A percentile compares a stretch with the other conserved stretches of the same genome.
Conservation (phyloP, 768 basidiomycete genomes). For the Pleurotus eryngii region DNA sequence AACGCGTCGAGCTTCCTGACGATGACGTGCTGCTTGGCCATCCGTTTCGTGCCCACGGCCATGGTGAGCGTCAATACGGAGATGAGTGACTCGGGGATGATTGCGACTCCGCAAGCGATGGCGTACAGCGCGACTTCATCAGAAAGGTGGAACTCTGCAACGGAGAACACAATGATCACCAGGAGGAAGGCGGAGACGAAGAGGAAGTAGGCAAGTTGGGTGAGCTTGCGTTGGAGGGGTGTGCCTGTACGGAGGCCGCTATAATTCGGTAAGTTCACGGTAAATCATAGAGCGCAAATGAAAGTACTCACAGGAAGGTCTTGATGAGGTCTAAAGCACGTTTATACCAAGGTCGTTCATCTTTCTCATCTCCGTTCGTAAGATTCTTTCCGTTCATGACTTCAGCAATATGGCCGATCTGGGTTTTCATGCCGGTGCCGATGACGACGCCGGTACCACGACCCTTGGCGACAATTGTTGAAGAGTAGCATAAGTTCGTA, state of each 20-base stretch:
- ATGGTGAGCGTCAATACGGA: constrained; percentile 12
- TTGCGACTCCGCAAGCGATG: constrained; percentile 10
- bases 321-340: constrained; percentile 20
- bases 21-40: constrained; percentile 45
- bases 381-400: constrained; percentile 27
- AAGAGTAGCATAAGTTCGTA: constrained; percentile 41
- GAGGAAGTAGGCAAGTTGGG: constrained; percentile 11
- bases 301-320: constrained; percentile 22
- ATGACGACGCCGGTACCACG: constrained; percentile 45
- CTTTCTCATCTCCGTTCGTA: constrained; percentile 8
- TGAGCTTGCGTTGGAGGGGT: constrained; percentile 14
- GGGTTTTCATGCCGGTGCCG: constrained; percentile 50
- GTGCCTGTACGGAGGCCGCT: constrained; percentile 12
- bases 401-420: constrained; percentile 39
- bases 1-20: constrained; percentile 64
- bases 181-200: constrained; percentile 12
- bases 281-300: not conserved
- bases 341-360: constrained; percentile 20
- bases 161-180: constrained; percentile 12
- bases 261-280: not conserved
- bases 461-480: constrained; percentile 43
- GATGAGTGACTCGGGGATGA: constrained; percentile 12
- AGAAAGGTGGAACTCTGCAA: constrained; percentile 4
- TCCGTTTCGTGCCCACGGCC: constrained; percentile 9
- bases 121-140: constrained; percentile 5